Evolutionary conservation across 495 filamentous ascomycete species (phyloP).

Genomic region (Penicillium longicatenatum): DNA sequence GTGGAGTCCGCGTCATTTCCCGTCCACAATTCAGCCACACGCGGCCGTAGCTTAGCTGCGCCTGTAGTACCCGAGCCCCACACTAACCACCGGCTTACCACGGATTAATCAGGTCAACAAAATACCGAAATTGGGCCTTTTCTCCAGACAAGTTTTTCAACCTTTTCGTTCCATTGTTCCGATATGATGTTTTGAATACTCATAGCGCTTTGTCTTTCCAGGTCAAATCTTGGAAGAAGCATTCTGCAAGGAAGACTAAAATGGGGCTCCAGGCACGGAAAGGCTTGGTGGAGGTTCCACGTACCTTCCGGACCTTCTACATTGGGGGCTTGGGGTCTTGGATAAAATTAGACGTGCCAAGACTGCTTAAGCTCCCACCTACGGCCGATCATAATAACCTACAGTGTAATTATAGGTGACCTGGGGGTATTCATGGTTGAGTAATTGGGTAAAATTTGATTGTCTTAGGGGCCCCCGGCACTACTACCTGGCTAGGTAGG

Average conservation of each 20-base stretch:
- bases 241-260: slow-evolving; percentile 1
- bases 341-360: not conserved
- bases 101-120: not conserved
- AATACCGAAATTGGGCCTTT: not conserved
- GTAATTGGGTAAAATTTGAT: not conserved
- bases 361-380: not conserved
- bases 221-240: slow-evolving; percentile 1
- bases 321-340: not conserved
- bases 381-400: not conserved
- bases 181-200: not conserved
- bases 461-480: too few species aligned
- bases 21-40: not conserved
- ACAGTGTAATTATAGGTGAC: not conserved
- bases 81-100: not conserved
- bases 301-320: not conserved
- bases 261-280: slow-evolving; percentile 13
- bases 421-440: too few species aligned
- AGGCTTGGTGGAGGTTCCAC: not conserved
- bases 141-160: not conserved
- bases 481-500: too few species aligned
- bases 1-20: slow-evolving; percentile 3
- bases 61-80: not conserved
- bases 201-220: too few species aligned
- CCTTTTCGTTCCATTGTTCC: not conserved
- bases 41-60: not conserved